Base-by-base conservation (phyloP, 1,284 basidiomycete species). In the Ceratobasidium sp. region DNA sequence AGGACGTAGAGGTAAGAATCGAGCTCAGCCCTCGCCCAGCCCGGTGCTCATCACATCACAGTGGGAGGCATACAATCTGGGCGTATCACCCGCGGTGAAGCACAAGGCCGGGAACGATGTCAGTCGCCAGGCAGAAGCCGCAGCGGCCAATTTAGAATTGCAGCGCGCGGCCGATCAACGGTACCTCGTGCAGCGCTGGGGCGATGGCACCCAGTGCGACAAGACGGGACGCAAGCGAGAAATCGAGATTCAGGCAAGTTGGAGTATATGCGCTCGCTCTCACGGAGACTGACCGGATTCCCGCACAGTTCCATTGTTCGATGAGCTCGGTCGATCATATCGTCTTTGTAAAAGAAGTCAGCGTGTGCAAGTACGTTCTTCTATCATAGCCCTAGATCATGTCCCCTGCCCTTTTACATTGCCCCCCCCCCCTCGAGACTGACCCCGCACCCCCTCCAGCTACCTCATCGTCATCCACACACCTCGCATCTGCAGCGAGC, bases 381-480 rank as follows among this genome's bases (percentile, higher is more conserved):
- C 65, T 76, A 43, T 62, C 64, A 51, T 51, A 49, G 8, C 44
- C 46, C 64, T 51, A 22, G 22, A 49, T 29, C 43, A 1, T 34
- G 64, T 13, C 46, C 64, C 17, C 3, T 32, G 1, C 32, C 43
- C 46, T n/a, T 49, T 17, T 43, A 51, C 40, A 43, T 61, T 54
- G 15, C 70, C 52, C 52, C 29, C 61, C 66, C n/a, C 13, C 44
- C 22, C 62, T 66, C 62, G 44, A 40, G 64, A 76, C 73, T 54
- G 1, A 66, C 44, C 51, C 64, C 34, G 17, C 46, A 64, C 54
- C 22, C 34, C 51, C 40, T 57, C 51, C 15, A 91, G 93, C 80
- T 98, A 98, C 83, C 90, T 97, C 66, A 87, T 98, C 76, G 93
- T 97, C 79, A 91, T 98, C 77, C 93, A 97, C 83, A 97, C 95